phyloP scores from a whole-genome alignment of 169 alveolate genomes.

The Eimeria sp. region DNA sequence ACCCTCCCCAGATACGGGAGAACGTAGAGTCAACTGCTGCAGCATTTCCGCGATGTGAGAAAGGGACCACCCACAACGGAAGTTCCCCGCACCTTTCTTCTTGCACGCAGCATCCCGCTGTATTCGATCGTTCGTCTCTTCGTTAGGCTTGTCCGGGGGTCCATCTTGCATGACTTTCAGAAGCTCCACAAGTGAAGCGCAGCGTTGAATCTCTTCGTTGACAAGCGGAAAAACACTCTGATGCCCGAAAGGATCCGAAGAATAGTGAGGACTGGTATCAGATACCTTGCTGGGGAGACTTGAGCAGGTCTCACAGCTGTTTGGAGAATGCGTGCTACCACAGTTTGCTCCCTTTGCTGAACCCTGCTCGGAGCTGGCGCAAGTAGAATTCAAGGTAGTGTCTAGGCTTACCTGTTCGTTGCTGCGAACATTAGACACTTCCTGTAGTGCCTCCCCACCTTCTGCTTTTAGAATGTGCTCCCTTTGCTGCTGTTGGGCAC shows the following conservation, averaged over 20 bases:
- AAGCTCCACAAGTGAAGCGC: slow-evolving; percentile 12
- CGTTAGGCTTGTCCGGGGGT: neutral
- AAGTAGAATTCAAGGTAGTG: neutral
- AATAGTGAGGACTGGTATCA: neutral
- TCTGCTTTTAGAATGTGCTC: neutral
- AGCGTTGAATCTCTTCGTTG: neutral
- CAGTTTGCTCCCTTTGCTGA: neutral
- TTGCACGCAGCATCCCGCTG: slow-evolving; percentile 15
- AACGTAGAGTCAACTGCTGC: slow-evolving; percentile 42
- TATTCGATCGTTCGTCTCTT: neutral
- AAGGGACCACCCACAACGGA: slow-evolving; percentile 34
- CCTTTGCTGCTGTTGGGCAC: neutral
- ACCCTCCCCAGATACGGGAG: slow-evolving; percentile 51
- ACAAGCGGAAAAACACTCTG: neutral
- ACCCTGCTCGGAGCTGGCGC: slow-evolving; percentile 30
- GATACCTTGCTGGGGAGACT: slow-evolving; percentile 24
- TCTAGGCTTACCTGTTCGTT: neutral
- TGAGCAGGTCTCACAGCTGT: slow-evolving; percentile 21
- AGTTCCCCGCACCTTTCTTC: neutral
- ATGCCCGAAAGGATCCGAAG: neutral
- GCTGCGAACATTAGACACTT: neutral
- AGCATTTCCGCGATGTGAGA: slow-evolving; percentile 56
- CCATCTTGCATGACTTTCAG: neutral
- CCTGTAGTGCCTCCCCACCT: slow-evolving; percentile 4
- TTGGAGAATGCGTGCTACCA: neutral